Conservation (phyloP, 1,139 yeast species). For the Geotrichum klebahnii region DNA sequence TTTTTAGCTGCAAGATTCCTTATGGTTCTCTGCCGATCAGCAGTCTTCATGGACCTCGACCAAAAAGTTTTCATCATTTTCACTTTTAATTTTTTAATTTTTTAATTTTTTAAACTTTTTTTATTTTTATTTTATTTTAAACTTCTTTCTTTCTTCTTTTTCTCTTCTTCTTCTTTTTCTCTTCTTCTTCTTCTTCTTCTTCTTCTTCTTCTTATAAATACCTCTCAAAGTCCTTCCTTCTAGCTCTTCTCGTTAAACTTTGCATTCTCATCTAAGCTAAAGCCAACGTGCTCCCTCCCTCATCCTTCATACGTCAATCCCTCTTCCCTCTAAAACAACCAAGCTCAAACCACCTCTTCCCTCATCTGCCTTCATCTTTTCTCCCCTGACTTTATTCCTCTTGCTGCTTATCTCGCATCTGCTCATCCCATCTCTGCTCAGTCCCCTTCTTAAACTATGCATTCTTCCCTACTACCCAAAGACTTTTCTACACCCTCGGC, state of each 20-base stretch:
- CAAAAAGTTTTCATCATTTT: background rate
- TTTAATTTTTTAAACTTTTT: too few species aligned
- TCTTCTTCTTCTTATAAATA: background rate
- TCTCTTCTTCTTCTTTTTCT: background rate
- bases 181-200: constrained; percentile 1
- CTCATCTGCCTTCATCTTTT: background rate
- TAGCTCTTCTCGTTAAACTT: background rate
- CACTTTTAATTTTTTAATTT: background rate
- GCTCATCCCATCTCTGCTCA: constrained; percentile 1
- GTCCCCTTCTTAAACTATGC: constrained; percentile 5
- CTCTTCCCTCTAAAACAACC: background rate
- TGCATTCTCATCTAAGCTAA: too few species aligned
- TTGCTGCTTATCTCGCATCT: too few species aligned
- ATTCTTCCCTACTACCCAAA: constrained; percentile 5
- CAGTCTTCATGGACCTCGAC: background rate
- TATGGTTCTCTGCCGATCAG: too few species aligned
- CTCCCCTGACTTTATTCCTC: too few species aligned
- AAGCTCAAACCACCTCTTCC: background rate
- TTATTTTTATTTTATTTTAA: too few species aligned
- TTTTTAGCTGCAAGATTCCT: background rate
- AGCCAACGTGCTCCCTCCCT: too few species aligned
- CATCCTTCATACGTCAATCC: too few species aligned
- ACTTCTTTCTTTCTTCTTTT: too few species aligned
- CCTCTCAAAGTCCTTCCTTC: background rate
- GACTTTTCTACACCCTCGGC: constrained; percentile 14